Conservation (phyloP, 2,329 filamentous ascomycete genomes). For the Aspergillus sp. region DNA sequence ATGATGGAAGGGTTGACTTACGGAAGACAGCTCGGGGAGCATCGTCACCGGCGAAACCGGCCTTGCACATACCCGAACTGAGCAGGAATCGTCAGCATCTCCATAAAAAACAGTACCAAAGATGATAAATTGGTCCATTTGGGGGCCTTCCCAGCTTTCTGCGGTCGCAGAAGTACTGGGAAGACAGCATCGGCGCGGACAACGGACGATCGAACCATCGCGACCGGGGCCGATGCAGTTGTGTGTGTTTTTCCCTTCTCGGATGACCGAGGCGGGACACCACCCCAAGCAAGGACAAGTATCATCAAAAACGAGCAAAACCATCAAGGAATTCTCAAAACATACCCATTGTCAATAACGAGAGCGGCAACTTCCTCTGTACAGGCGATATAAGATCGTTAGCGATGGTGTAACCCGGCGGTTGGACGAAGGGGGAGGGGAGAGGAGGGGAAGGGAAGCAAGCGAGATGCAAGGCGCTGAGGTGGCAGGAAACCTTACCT, state of each 20-base stretch:
- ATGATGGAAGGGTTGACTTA: conserved; percentile 63
- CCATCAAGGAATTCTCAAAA: conserved; percentile 32
- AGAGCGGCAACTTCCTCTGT: conserved; percentile 99
- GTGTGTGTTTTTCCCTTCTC: conserved; percentile 5
- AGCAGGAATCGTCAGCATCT: conserved; percentile 14
- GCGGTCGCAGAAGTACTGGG: neutral
- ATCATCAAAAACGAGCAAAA: conserved; percentile 8
- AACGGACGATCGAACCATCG: neutral
- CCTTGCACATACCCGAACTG: conserved; percentile 99
- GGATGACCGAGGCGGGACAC: neutral
- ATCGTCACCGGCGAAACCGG: conserved; percentile 99
- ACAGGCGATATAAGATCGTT: conserved; percentile 39
- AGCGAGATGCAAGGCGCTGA: conserved; percentile 26
- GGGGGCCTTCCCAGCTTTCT: neutral
- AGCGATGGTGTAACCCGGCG: conserved; percentile 28
- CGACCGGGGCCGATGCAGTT: neutral
- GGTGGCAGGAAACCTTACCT: conserved; percentile 55
- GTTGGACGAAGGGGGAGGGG: conserved; percentile 12
- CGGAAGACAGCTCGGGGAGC: conserved; percentile 99
- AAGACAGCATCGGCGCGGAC: neutral
- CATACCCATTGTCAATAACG: conserved; percentile 99
- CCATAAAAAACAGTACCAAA: neutral
- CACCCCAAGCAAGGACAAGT: conserved; percentile 5
- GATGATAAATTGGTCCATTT: neutral
- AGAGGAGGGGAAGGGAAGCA: conserved; percentile 20